A percentile compares a stretch with the other conserved stretches of the same genome.
Conservation (phyloP, 2,329 filamentous ascomycete genomes). For the Neonectria sp. region DNA sequence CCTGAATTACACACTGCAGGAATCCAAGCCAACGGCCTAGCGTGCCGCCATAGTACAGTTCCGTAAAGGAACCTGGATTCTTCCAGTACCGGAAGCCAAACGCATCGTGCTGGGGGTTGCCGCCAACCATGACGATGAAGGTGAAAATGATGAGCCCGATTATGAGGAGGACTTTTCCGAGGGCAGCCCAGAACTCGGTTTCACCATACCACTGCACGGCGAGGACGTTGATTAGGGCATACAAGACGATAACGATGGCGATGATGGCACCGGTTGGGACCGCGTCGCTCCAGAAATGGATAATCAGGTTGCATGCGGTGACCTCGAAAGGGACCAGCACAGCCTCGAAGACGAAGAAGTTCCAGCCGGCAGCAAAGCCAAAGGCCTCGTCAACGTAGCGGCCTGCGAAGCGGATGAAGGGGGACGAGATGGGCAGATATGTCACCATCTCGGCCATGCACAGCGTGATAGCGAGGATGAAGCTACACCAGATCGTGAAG, state of each 20-base stretch:
- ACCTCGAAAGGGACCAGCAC: constrained; percentile 78
- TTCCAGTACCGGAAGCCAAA: constrained; percentile 81
- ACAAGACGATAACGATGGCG: constrained; percentile 64
- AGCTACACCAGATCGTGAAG: constrained; percentile 73
- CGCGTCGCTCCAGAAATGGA: constrained; percentile 74
- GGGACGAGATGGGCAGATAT: constrained; percentile 82
- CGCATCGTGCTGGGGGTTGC: constrained; percentile 79
- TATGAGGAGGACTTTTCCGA: constrained; percentile 81
- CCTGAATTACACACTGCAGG: constrained; percentile 80
- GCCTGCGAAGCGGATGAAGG: constrained; percentile 84
- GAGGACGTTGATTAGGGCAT: constrained; percentile 76
- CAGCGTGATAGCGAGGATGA: constrained; percentile 73
- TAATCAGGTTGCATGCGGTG: constrained; percentile 74
- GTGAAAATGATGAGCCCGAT: constrained; percentile 82
- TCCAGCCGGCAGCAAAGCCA: constrained; percentile 81
- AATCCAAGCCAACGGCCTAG: constrained; percentile 85
- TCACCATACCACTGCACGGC: constrained; percentile 84
- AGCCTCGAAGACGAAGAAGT: constrained; percentile 81
- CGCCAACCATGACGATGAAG: constrained; percentile 87
- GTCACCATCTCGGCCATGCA: constrained; percentile 84
- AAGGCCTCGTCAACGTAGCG: constrained; percentile 83
- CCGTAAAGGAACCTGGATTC: constrained; percentile 78
- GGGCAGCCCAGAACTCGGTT: constrained; percentile 81
- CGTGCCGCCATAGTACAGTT: constrained; percentile 73
- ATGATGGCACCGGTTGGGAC: constrained; percentile 75